Base-by-base conservation (phyloP, 345 rosid species). In the Boechera divaricarpa region DNA sequence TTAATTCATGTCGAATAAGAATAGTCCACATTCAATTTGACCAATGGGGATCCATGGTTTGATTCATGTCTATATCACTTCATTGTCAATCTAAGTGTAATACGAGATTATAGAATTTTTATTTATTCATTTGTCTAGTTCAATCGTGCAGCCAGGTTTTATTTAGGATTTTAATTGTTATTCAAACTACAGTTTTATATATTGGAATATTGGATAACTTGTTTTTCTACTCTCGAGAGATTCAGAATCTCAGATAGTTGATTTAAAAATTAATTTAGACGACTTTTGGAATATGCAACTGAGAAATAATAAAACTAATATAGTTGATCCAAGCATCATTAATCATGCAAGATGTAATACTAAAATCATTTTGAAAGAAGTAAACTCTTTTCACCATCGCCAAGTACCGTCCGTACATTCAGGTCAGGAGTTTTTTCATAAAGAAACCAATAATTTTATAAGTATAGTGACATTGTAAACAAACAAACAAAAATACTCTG, bases 271-370 rank as follows among this genome's bases (percentile, higher is more conserved):
- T 64, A 71, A 64, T 77, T 28, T 77, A 70, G 76, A 71, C 81
- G 81, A 77, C 81, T 77, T 77, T 77, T 77, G 81, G 77, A 71
- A 77, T 70, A 69, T 77, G 72, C 67, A 48, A 33, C 10, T 69
- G 47, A 47, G 36, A 15, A 48, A 47, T 48, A 67, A 21, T 21
- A 21, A 21, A 21, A 21, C 24, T 21, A 21, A 18, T n/a, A 74
- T 38, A 70, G 55, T 45, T 63, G 59, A 55, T 69, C 16, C 51
- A 70, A 45, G 11, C 53, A 63, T 28, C 42, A 64, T 29, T 64
- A 31, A 63, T 54, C 70, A 77, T 77, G 65, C 75, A 69, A 61
- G 24, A 47, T 39, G 76, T 39, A 63, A 35, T 70, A 77, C 10
- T 26, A 44, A 65, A 74, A 33, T 28, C 32, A 44, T 61, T 61